Evolutionary conservation across 2,329 filamentous ascomycete species (phyloP), one percentile per base, ranked within the genome.

Genomic region (Sporothrix brunneoviolacea): DNA sequence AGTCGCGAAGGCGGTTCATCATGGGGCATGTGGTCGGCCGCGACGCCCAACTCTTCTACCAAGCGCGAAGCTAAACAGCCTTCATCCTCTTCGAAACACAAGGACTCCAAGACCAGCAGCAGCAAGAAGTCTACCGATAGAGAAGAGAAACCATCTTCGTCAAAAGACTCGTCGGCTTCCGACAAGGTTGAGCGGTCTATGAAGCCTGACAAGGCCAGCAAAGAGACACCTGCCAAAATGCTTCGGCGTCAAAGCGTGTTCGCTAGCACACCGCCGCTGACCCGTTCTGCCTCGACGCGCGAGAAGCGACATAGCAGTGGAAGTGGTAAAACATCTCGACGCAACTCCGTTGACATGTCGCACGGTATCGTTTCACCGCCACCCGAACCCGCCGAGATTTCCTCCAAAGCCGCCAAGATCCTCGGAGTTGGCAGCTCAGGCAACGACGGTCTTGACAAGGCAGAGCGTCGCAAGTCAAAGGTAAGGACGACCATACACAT

Each of bases 391-490:
- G 70, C 74, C 37, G 77, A 80, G 46, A 76, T 88, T 62, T 77
- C 83, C 8, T 76, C 81, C 40, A 95, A 94, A 66, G 88, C 88
- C 24, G 87, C 88, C 28, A 90, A 83, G 66, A 68, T 91, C 47
- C 80, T 93, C 3, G 80, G 90, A 70, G 58, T 78, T 21, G 72
- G 61, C 36, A n/a, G n/a, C n/a, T 69, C 67, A 48, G 64, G 67
- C 13, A 62, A 61, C 38, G 67, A 65, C 55, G 70, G 65, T 55
- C 70, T 72, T 4, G 77, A 77, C 43, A 81, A 75, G 60, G 56
- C 65, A 8, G 64, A 66, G 50, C 72, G 71, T 4, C 68, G 68
- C 54, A 68, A 67, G 61, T 64, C 71, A 56, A 75, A 70, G 67
- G 72, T 74, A 67, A 57, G 54, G 4, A 37, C n/a, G 10, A 9